A percentile compares a stretch with the other conserved stretches of the same genome.
Conservation (phyloP, 2,329 filamentous ascomycete species). For the Zalaria obscura region DNA sequence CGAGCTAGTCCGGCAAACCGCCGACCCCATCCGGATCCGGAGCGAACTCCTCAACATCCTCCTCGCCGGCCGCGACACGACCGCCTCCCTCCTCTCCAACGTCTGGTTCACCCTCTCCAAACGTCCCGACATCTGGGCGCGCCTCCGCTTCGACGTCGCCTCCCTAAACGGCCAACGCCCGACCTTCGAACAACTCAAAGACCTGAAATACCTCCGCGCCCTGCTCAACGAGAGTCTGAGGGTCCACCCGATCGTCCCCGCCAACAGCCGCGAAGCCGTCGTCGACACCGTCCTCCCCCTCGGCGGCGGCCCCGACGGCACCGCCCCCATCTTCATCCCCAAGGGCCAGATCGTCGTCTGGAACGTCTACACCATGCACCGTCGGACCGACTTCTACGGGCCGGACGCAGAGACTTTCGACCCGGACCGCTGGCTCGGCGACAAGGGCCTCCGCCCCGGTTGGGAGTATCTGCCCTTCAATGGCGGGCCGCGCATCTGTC, state of each 20-base stretch:
- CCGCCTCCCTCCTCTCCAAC: constrained; percentile 35
- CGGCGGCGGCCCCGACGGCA: constrained; percentile 40
- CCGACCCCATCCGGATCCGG: constrained; percentile 32
- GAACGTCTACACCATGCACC: constrained; percentile 59
- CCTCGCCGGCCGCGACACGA: constrained; percentile 40
- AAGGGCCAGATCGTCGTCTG: constrained; percentile 55
- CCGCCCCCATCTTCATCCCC: constrained; percentile 47
- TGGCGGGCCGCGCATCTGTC: constrained; percentile 20
- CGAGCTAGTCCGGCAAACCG: constrained; percentile 30
- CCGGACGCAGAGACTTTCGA: constrained; percentile 27
- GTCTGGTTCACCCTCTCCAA: constrained; percentile 23
- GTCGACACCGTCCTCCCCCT: constrained; percentile 60
- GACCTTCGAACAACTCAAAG: constrained; percentile 19
- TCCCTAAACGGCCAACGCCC: constrained; percentile 25
- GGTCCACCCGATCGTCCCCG: constrained; percentile 64
- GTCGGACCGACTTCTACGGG: constrained; percentile 40
- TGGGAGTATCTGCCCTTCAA: constrained; percentile 25
- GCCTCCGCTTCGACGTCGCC: constrained; percentile 16
- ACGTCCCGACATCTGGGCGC: constrained; percentile 15
- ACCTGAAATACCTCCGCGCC: constrained; percentile 31
- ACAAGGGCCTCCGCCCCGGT: constrained; percentile 16
- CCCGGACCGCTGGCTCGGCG: constrained; percentile 23
- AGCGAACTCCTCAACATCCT: constrained; percentile 37
- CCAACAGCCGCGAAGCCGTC: constrained; percentile 61
- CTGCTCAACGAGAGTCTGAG: constrained; percentile 66